phyloP scores from a whole-genome alignment of 257 asterid genomes.

The Asclepias syriaca region DNA sequence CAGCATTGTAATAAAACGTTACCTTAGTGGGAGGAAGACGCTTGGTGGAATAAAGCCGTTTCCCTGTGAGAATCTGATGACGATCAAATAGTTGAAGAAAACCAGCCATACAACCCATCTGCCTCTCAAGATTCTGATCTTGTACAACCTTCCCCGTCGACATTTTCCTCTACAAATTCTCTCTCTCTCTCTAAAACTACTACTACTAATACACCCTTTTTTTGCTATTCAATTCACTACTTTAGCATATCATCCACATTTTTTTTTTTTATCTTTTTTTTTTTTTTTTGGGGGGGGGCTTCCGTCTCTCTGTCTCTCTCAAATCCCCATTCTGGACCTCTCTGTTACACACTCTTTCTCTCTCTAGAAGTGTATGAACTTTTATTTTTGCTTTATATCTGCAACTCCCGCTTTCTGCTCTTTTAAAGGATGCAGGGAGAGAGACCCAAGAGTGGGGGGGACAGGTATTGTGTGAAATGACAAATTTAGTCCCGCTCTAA shows the following conservation, averaged over 20 bases:
- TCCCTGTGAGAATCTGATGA: slow-evolving; percentile 56
- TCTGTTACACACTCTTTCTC: background rate
- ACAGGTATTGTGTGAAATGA: background rate
- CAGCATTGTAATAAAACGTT: background rate
- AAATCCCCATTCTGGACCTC: background rate
- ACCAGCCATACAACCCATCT: slow-evolving; percentile 88
- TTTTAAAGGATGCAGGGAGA: slow-evolving; percentile 43
- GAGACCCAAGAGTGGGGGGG: background rate
- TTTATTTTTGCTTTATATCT: slow-evolving; percentile 16
- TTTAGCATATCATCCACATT: background rate
- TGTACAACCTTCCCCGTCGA: slow-evolving; percentile 27
- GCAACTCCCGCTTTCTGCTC: slow-evolving; percentile 76
- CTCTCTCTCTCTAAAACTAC: background rate
- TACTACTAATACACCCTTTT: background rate
- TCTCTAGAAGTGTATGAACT: slow-evolving; percentile 1
- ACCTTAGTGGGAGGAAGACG: slow-evolving; percentile 60
- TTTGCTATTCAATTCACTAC: background rate
- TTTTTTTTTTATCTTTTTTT: too few species aligned
- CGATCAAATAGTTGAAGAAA: slow-evolving; percentile 79
- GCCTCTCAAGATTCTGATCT: slow-evolving; percentile 50
- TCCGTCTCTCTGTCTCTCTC: background rate
- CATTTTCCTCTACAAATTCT: slow-evolving; percentile 23
- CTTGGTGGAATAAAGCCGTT: slow-evolving; percentile 46
- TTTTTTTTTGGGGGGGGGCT: background rate
- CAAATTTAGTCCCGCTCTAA: background rate